Percentiles rank a stretch among this genome's conserved stretches.
These are phyloP conservation scores for Dipodascus albidus DNA, from an alignment of 805 yeast genomes.

Conservation along the genomic window DNA sequence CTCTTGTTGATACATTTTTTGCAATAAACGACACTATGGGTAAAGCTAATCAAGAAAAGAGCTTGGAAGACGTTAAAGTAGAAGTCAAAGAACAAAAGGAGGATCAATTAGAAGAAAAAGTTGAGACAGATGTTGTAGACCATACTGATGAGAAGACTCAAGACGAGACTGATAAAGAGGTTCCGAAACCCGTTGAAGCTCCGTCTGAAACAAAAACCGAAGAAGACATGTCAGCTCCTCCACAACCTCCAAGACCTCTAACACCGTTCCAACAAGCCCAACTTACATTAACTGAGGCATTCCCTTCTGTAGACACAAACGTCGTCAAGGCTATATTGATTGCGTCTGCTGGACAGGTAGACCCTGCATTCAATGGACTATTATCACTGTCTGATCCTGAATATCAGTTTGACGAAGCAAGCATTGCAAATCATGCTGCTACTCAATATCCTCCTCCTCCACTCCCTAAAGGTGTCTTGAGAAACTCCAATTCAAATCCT, in stretches of 20 bases:
- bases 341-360: slow-evolving; percentile 73
- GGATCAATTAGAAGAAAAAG: neutral
- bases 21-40: neutral
- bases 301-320: slow-evolving; percentile 65
- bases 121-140: neutral
- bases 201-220: neutral
- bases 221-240: slow-evolving; percentile 22
- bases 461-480: slow-evolving; percentile 17
- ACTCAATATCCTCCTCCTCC: slow-evolving; percentile 21
- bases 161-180: neutral
- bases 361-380: slow-evolving; percentile 82
- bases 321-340: slow-evolving; percentile 68
- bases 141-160: neutral
- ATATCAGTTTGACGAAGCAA: slow-evolving; percentile 16
- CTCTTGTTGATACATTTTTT: too few species aligned
- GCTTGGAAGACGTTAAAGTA: neutral
- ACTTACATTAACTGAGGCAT: slow-evolving; percentile 67
- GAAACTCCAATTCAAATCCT: slow-evolving; percentile 12
- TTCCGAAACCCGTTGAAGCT: neutral
- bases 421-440: neutral
- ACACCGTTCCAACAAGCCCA: slow-evolving; percentile 45
- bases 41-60: neutral
- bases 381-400: slow-evolving; percentile 56
- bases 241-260: slow-evolving; percentile 48
- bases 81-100: neutral